Evolutionary conservation across 805 yeast genomes (phyloP), one percentile per base, ranked within the genome.

Genomic region (Lipomyces kockii): DNA sequence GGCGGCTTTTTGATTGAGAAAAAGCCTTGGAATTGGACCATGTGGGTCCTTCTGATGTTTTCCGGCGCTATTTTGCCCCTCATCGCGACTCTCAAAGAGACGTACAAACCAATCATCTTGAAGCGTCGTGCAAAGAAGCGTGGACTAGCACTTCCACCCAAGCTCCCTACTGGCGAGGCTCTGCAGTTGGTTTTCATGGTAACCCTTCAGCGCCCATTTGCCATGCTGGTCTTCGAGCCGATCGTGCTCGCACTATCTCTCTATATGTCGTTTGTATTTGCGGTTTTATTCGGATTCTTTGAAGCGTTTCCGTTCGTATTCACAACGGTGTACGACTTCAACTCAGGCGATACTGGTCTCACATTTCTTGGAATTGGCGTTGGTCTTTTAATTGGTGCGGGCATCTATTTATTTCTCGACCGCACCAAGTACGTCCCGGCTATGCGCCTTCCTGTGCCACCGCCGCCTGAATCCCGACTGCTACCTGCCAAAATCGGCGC

Each of bases 171-270:
- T 25, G 74, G 69, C 7, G 78, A 80, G 57, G 82, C 83, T 67
- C 58, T 87, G 55, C 82, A 83, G 72, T 73, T 78, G 5, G 81
- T 88, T 20, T 71, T 86, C 58, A 79, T 81, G 2, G 80, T 84
- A 34, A 85, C 89, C 4, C 78, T 89, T 64, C 74, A 85, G 71
- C 85, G 87, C 67, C 95, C 96, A 17, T 57, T 87, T 59, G 83
- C 86, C 74, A 88, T 90, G 92, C 81, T 90, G 62, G 73, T 86
- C 46, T 83, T 84, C 46, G 96, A 90, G 72, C 95, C 95, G 63
- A 90, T 90, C 72, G 93, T 90, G 51, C 46, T 58, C n/a, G 58
- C 63, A 39, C 78, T 91, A 63, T 84, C 92, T 62, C 76, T 84
- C 56, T 86, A 85, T 73, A 82, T 86, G 8, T 86, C 88, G 1